Evolutionary conservation across 1,139 yeast species (phyloP).

Genomic region (Geotrichum aggregatum): DNA sequence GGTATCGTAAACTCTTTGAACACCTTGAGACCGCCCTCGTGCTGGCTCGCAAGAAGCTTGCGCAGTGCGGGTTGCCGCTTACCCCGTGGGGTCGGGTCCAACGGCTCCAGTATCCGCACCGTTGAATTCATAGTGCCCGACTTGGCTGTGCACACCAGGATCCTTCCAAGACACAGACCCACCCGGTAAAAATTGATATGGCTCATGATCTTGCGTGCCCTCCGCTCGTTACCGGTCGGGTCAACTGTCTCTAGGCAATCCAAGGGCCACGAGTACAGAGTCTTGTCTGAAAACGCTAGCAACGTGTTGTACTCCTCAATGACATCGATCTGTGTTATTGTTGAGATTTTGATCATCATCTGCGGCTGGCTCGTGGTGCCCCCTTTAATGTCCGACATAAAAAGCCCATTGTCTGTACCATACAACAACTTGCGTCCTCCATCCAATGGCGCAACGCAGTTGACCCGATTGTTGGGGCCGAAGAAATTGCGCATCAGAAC

Average conservation of each 20-base stretch:
- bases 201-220: constrained; percentile 72
- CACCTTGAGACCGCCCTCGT: constrained; percentile 51
- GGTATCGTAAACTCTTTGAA: constrained; percentile 74
- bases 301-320: constrained; percentile 86
- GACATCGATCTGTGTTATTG: constrained; percentile 84
- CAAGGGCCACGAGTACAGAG: constrained; percentile 76
- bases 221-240: constrained; percentile 61
- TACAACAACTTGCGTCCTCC: constrained; percentile 88
- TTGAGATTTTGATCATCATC: constrained; percentile 60
- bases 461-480: constrained; percentile 61
- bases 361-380: constrained; percentile 65
- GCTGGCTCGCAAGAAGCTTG: constrained; percentile 43
- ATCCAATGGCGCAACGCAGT: constrained; percentile 91
- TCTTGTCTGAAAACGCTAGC: constrained; percentile 76
- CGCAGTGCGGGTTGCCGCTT: constrained; percentile 43
- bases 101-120: constrained; percentile 76
- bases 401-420: constrained; percentile 90
- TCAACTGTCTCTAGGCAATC: constrained; percentile 60
- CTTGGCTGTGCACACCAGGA: constrained; percentile 85
- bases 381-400: constrained; percentile 53
- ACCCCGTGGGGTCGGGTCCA: constrained; percentile 44
- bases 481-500: constrained; percentile 65
- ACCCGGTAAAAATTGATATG: constrained; percentile 87
- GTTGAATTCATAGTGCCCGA: constrained; percentile 67
- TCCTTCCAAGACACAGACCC: constrained; percentile 86